phyloP scores from a whole-genome alignment of 1,284 basidiomycete species.

The Exobasidium cylindrosporum region DNA sequence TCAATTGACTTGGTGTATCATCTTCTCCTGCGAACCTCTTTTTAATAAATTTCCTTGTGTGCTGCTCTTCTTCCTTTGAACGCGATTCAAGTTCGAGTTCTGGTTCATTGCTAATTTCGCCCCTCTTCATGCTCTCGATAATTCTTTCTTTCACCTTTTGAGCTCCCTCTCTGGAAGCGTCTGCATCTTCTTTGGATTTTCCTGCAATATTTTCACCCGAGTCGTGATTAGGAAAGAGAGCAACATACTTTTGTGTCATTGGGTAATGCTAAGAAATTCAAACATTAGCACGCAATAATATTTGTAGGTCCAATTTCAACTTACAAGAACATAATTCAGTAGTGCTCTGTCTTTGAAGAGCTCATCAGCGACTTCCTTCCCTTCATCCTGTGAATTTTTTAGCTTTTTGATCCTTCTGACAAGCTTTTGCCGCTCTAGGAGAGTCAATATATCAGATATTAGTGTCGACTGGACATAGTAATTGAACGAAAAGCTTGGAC shows the following conservation, averaged over 20 bases:
- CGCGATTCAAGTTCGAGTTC: conserved; percentile 33
- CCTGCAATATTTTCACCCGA: conserved; percentile 24
- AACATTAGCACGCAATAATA: background rate
- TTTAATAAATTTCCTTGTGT: conserved; percentile 14
- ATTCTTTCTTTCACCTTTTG: conserved; percentile 27
- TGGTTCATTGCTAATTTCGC: conserved; percentile 27
- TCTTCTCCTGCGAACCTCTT: background rate
- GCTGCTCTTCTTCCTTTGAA: conserved; percentile 7
- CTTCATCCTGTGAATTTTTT: conserved; percentile 18
- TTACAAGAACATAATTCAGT: conserved; percentile 14
- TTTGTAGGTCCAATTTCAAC: background rate
- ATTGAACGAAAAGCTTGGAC: no score
- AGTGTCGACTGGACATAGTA: no score
- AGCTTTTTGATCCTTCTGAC: conserved; percentile 10
- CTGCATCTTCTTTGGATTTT: conserved; percentile 9
- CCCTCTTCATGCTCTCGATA: conserved; percentile 22
- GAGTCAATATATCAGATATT: background rate
- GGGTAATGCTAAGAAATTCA: conserved; percentile 12
- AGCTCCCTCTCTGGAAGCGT: conserved; percentile 14
- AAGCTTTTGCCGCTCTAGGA: conserved; percentile 11
- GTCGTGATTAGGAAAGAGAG: conserved; percentile 27
- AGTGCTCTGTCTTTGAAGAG: conserved; percentile 12
- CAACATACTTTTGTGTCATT: conserved; percentile 27
- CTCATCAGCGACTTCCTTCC: conserved; percentile 2
- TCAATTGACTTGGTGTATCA: background rate